Evolutionary conservation across 345 rosid genomes (phyloP).

Genomic region (Moricandia moricandioides): DNA sequence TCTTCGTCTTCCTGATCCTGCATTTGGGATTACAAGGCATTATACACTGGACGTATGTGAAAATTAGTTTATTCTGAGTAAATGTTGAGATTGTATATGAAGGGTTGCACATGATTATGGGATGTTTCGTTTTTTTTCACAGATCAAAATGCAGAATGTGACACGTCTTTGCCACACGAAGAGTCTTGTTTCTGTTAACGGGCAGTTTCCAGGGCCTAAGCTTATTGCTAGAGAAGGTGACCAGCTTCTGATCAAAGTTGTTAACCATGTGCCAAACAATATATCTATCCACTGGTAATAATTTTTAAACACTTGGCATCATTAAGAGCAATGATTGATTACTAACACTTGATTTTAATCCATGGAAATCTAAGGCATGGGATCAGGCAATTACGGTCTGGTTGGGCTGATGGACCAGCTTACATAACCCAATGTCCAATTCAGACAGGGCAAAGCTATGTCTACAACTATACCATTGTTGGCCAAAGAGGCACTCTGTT

Average conservation of each 20-base stretch:
- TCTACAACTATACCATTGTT: not conserved
- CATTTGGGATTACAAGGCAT: not conserved
- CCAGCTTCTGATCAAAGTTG: not conserved
- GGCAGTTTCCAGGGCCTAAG: not conserved
- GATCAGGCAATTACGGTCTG: not conserved
- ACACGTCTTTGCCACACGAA: constrained; percentile 1
- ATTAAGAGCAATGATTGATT: not conserved
- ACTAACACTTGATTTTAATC: not conserved
- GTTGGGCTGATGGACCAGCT: not conserved
- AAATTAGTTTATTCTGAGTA: not conserved
- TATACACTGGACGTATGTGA: not conserved
- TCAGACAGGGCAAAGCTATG: not conserved
- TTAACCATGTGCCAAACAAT: not conserved
- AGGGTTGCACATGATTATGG: not conserved
- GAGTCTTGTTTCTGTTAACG: not conserved
- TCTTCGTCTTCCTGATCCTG: not conserved
- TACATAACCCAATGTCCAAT: not conserved
- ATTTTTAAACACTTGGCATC: not conserved
- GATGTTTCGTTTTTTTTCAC: not conserved
- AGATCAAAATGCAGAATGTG: not conserved
- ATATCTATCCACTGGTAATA: not conserved
- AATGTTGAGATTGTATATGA: not conserved
- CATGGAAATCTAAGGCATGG: not conserved
- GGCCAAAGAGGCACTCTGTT: not conserved
- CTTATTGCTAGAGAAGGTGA: not conserved